These are phyloP conservation scores for Solanum tarijense DNA, from an alignment of 257 asterid species.

Conservation along the genomic window DNA sequence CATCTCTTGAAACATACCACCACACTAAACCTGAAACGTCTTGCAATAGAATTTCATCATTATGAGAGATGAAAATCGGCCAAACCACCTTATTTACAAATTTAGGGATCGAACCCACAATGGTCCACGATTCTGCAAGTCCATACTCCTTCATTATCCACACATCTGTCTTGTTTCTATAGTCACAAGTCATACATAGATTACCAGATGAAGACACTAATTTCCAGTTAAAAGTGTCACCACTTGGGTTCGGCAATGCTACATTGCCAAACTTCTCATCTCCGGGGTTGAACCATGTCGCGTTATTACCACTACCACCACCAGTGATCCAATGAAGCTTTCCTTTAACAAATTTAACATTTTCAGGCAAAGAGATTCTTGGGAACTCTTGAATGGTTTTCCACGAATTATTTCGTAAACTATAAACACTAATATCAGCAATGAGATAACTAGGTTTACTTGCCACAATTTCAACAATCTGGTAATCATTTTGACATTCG, in stretches of 20 bases:
- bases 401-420: constrained; percentile 16
- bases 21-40: not conserved
- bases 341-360: constrained; percentile 8
- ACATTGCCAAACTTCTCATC: not conserved
- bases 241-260: not conserved
- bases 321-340: constrained; percentile 14
- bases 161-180: not conserved
- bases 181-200: not conserved
- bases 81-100: not conserved
- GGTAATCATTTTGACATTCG: constrained; percentile 24
- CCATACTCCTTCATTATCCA: not conserved
- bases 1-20: not conserved
- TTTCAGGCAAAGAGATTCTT: not conserved
- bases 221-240: not conserved
- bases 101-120: not conserved
- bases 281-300: not conserved
- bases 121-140: not conserved
- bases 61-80: not conserved
- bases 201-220: not conserved
- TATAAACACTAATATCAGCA: constrained; percentile 6
- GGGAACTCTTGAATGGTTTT: not conserved
- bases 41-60: not conserved
- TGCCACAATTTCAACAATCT: constrained; percentile 3
- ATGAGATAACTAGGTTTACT: not conserved
- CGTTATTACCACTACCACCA: not conserved